These are phyloP conservation scores for Barbarea vulgaris DNA, from an alignment of 345 rosid species.

Conservation along the genomic window DNA sequence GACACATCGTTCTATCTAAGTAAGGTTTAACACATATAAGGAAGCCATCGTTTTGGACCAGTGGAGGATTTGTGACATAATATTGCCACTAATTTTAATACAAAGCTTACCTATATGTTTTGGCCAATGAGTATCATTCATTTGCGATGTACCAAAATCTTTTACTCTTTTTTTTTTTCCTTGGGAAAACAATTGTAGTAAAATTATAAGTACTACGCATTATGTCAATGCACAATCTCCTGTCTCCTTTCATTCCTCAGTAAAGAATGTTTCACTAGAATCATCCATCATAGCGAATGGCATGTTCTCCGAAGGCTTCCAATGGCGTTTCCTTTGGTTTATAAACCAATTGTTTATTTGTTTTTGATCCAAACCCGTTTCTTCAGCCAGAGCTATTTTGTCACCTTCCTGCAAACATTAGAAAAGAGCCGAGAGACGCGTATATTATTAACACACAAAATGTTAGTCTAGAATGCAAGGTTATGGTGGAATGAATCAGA, in stretches of 20 bases:
- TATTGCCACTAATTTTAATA: neutral
- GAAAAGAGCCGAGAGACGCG: neutral
- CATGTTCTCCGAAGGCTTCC: conserved; percentile 86
- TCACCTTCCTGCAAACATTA: conserved; percentile 58
- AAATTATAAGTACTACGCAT: conserved; percentile 7
- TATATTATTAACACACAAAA: neutral
- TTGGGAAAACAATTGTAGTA: conserved; percentile 17
- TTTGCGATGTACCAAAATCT: conserved; percentile 5
- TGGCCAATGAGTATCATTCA: neutral
- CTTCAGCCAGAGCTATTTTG: conserved; percentile 66
- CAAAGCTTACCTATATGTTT: neutral
- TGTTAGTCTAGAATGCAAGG: neutral
- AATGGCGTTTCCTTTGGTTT: conserved; percentile 83
- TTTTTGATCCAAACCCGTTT: conserved; percentile 80
- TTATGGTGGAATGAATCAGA: neutral
- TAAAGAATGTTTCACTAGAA: conserved; percentile 56
- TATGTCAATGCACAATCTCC: neutral
- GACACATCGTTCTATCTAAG: conserved; percentile 2
- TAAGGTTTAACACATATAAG: neutral
- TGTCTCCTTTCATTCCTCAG: conserved; percentile 48
- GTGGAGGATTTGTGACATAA: conserved; percentile 3
- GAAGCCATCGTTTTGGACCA: neutral
- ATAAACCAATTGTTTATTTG: conserved; percentile 92
- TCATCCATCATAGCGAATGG: conserved; percentile 62
- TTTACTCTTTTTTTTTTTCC: neutral